Evolutionary conservation across 2,329 filamentous ascomycete genomes (phyloP).

Genomic region (Arthroderma sp.): DNA sequence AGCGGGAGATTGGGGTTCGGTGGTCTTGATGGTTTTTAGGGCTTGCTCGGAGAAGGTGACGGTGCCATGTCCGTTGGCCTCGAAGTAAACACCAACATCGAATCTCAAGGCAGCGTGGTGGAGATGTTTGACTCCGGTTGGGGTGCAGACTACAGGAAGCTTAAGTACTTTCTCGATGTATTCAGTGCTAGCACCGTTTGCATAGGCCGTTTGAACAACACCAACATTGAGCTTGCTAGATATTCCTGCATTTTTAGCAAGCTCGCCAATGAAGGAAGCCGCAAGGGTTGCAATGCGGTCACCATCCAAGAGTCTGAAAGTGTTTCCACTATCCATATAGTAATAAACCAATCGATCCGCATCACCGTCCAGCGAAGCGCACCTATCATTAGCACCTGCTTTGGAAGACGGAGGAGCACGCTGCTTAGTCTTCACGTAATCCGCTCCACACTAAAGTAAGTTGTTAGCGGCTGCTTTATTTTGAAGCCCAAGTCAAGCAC

Average conservation of each 20-base stretch:
- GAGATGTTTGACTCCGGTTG: conserved; percentile 92
- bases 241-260: conserved; percentile 67
- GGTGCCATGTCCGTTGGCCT: conserved; percentile 95
- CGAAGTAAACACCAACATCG: conserved; percentile 95
- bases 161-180: conserved; percentile 81
- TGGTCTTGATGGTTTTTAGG: conserved; percentile 61
- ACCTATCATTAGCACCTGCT: conserved; percentile 60
- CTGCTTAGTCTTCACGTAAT: conserved; percentile 96
- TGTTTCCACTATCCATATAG: conserved; percentile 66
- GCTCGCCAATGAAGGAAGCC: conserved; percentile 83
- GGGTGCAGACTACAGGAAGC: conserved; percentile 82
- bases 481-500: no score
- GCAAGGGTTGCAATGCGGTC: conserved; percentile 93
- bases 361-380: conserved; percentile 86
- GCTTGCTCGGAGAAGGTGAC: conserved; percentile 85
- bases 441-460: conserved; percentile 62
- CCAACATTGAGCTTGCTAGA: conserved; percentile 73
- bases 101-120: conserved; percentile 94
- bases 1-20: conserved; percentile 76
- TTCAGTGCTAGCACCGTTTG: conserved; percentile 85
- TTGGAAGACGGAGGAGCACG: conserved; percentile 73
- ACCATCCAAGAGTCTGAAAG: conserved; percentile 87
- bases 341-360: conserved; percentile 95
- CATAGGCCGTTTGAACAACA: conserved; percentile 93
- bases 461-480: not conserved